A percentile compares a stretch with the other conserved stretches of the same genome.
phyloP scores from a whole-genome alignment of 2,329 filamentous ascomycete species.

The Calonectria henricotiae region DNA sequence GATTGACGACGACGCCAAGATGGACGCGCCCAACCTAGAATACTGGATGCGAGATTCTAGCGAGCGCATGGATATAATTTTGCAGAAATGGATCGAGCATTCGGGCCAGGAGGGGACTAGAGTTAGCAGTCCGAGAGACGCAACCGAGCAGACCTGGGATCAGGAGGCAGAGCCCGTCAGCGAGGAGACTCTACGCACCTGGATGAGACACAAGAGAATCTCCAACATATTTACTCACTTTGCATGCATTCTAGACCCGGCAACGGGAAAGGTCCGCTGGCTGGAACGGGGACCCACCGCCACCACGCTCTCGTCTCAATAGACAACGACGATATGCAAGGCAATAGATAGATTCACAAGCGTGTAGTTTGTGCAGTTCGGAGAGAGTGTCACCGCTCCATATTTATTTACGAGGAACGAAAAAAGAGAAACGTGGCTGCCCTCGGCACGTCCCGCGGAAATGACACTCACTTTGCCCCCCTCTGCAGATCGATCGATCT shows the following conservation, averaged over 20 bases:
- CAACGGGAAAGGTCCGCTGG: conserved; percentile 63
- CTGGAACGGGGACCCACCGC: conserved; percentile 33
- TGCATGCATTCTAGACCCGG: conserved; percentile 72
- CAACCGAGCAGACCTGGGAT: conserved; percentile 15
- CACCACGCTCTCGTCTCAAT: not conserved
- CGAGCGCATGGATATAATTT: conserved; percentile 15
- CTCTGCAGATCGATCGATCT: not conserved
- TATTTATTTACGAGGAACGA: not conserved
- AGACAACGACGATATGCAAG: not conserved
- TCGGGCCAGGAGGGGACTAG: conserved; percentile 39
- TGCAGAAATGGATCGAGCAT: conserved; percentile 33
- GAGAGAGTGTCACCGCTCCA: not conserved
- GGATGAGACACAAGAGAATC: conserved; percentile 69
- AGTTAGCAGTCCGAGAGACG: not conserved
- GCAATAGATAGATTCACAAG: conserved; percentile 5
- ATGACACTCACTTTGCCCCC: not conserved
- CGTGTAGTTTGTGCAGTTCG: not conserved
- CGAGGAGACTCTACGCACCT: conserved; percentile 58
- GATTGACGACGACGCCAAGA: conserved; percentile 9
- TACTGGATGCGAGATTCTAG: conserved; percentile 33
- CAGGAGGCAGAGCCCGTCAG: not conserved
- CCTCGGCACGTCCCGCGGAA: conserved; percentile 9
- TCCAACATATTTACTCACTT: conserved; percentile 74
- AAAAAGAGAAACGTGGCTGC: conserved; percentile 9
- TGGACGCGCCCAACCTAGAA: conserved; percentile 27